A percentile compares a stretch with the other conserved stretches of the same genome.
Conservation (phyloP, 768 basidiomycete species). For the Gymnopilus dilepis region DNA sequence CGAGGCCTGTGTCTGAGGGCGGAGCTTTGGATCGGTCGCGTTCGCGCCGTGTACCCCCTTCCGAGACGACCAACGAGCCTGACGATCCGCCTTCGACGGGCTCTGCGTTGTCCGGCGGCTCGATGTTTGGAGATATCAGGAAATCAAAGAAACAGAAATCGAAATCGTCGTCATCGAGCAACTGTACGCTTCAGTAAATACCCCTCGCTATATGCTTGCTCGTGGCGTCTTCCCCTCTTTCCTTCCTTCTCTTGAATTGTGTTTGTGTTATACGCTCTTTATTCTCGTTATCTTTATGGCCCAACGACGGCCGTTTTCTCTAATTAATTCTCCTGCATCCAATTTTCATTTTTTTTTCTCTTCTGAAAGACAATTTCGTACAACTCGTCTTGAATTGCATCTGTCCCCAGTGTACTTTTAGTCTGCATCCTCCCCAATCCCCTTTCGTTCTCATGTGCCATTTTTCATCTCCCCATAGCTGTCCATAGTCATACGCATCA, state of each 20-base stretch:
- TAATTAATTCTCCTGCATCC: constrained; percentile 14
- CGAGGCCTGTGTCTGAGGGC: constrained; percentile 13
- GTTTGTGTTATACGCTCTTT: constrained; percentile 11
- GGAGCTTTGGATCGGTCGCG: constrained; percentile 12
- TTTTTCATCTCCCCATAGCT: neutral
- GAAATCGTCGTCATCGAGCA: constrained; percentile 43
- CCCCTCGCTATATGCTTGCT: neutral
- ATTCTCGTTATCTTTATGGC: constrained; percentile 18
- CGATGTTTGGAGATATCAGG: constrained; percentile 36
- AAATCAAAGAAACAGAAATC: constrained; percentile 45
- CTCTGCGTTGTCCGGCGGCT: constrained; percentile 41
- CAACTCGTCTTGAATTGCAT: neutral
- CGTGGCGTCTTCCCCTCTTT: constrained; percentile 6
- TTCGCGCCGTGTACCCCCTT: constrained; percentile 2
- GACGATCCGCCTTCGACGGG: constrained; percentile 29
- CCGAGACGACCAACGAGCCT: constrained; percentile 22
- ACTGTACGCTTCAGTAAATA: constrained; percentile 54
- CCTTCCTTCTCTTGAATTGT: neutral
- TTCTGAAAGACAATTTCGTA: constrained; percentile 4
- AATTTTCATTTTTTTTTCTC: constrained; percentile 15
- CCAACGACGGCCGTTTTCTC: constrained; percentile 4
- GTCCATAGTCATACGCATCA: constrained; percentile 9
- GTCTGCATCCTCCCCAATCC: constrained; percentile 14
- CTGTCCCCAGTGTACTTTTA: constrained; percentile 24
- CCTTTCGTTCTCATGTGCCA: constrained; percentile 10